Evolutionary conservation across 192 early-diverging fungal species (phyloP), one percentile per base, ranked within the genome.

Genomic region (Podila horticola): DNA sequence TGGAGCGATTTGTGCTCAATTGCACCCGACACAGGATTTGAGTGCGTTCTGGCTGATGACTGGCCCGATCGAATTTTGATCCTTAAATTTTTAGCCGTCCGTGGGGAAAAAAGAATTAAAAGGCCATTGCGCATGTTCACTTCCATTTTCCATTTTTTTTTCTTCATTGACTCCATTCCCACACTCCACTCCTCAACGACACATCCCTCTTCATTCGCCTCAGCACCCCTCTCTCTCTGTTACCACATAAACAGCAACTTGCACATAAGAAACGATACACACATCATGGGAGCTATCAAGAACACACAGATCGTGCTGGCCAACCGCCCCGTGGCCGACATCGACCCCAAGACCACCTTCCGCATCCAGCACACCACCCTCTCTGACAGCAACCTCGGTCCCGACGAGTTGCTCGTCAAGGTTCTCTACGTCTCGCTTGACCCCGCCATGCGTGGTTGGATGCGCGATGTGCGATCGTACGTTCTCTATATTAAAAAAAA

Each of bases 381-480:
- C 13, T 83, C 84, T 1, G 68, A 69, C 41, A 55, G 52, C 24
- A 74, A 82, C 24, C 64, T 84, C 13, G 70, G 66, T 1, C 60
- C 84, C 9, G 76, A 74, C 4, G 72, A 85, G 30, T 22, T 87
- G 31, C 48, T 88, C 24, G 75, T 88, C 58, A 83, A 82, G 66
- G 76, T 65, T 30, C 79, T 83, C 51, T 88, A 74, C 52, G 24
- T 88, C 41, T 86, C 85, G 6, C 85, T 88, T 58, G 87, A 88
- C 41, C 87, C 87, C 41, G 85, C 86, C 29, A 84, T 84, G 83
- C 86, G 87, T 17, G 79, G 76, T 48, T 86, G 85, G 85, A 84
- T 87, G 85, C 82, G 74, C 52, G 67, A 86, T 67, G 50, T 60
- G 10, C 82, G 82, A 62, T 82, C 74, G 84, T 85, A 79, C 77